Conservation (phyloP, 371 early-diverging fungal genomes). For the Fennellomyces sp. region DNA sequence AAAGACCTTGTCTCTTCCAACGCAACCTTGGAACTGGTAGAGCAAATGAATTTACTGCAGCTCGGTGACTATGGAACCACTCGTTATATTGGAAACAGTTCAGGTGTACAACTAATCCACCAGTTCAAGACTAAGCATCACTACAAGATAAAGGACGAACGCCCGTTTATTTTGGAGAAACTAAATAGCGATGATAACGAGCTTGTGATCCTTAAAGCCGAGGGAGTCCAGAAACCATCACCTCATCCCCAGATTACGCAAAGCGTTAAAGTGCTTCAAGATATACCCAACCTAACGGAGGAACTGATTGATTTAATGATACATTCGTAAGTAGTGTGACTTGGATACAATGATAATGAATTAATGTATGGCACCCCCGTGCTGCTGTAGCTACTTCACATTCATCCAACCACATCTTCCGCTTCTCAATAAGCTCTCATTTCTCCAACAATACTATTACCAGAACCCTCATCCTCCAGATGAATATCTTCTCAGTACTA, state of each 20-base stretch:
- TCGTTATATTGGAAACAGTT: conserved; percentile 40
- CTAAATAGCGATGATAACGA: conserved; percentile 40
- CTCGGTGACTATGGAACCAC: conserved; percentile 40
- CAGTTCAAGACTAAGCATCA: neutral
- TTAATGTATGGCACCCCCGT: neutral
- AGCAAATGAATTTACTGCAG: neutral
- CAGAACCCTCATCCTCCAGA: conserved; percentile 39
- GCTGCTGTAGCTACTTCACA: conserved; percentile 34
- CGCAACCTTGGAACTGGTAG: neutral
- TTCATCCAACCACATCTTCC: conserved; percentile 29
- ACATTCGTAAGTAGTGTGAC: conserved; percentile 20
- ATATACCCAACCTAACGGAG: conserved; percentile 29
- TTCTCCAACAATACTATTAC: conserved; percentile 40
- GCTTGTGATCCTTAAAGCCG: conserved; percentile 38
- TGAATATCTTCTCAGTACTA: conserved; percentile 30
- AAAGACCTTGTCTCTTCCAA: too few species aligned
- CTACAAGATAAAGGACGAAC: neutral
- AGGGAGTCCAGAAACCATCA: neutral
- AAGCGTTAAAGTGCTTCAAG: conserved; percentile 20
- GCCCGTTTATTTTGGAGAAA: conserved; percentile 30
- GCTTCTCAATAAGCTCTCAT: conserved; percentile 40
- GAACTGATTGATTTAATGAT: conserved; percentile 32
- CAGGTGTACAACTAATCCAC: conserved; percentile 34
- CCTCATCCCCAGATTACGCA: neutral
- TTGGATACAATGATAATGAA: too few species aligned